phyloP scores from a whole-genome alignment of 1,139 yeast species.

The Suhomyces guaymorum region DNA sequence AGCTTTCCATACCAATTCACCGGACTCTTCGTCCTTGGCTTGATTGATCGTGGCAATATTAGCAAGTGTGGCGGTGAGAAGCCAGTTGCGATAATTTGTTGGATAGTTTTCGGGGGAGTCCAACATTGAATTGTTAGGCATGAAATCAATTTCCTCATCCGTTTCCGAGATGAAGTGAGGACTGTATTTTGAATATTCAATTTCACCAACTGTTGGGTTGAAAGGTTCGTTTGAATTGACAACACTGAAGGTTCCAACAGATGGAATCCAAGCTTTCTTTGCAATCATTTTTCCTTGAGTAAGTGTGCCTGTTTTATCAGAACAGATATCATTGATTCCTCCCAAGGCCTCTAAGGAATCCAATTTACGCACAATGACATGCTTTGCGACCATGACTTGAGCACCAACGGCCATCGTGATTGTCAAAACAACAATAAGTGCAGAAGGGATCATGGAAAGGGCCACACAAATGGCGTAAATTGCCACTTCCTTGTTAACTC shows the following conservation, averaged over 20 bases:
- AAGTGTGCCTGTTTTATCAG: constrained; percentile 57
- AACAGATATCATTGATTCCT: constrained; percentile 51
- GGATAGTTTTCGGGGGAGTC: constrained; percentile 13
- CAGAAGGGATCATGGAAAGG: constrained; percentile 57
- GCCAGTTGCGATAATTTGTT: constrained; percentile 23
- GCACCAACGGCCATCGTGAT: constrained; percentile 53
- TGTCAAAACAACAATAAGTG: constrained; percentile 56
- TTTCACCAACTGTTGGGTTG: constrained; percentile 39
- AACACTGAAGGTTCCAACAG: constrained; percentile 36
- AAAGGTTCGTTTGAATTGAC: constrained; percentile 40
- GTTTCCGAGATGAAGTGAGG: constrained; percentile 29
- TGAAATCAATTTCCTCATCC: constrained; percentile 36
- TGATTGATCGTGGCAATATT: constrained; percentile 35
- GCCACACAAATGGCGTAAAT: constrained; percentile 46
- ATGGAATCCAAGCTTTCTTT: constrained; percentile 37
- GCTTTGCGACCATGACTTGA: constrained; percentile 44
- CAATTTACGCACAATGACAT: constrained; percentile 48
- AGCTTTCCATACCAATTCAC: constrained; percentile 34
- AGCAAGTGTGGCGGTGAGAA: constrained; percentile 34
- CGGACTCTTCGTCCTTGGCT: constrained; percentile 27
- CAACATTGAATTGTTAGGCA: constrained; percentile 14
- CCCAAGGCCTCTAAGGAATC: constrained; percentile 53
- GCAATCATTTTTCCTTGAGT: constrained; percentile 54
- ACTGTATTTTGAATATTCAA: constrained; percentile 24
- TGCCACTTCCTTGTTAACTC: constrained; percentile 44